These are phyloP conservation scores for Pleodorina starrii DNA, from an alignment of 139 green algal genomes.

Conservation along the genomic window DNA sequence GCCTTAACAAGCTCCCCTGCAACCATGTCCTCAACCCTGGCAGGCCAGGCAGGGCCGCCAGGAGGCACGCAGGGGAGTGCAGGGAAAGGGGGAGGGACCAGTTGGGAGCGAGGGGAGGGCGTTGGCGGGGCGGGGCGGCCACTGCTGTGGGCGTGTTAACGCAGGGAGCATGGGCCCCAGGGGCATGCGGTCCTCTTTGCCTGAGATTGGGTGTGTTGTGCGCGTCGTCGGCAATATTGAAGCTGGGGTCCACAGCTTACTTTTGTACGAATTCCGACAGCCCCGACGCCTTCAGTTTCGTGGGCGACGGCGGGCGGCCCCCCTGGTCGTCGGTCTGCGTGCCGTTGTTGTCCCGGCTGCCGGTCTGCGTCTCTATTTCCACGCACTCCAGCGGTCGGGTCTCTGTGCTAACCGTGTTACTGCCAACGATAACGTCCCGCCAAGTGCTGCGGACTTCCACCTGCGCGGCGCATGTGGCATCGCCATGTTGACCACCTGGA, in stretches of 20 bases:
- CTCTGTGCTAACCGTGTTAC: not conserved
- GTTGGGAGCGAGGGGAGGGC: no score
- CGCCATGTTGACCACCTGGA: not conserved
- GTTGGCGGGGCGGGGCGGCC: no score
- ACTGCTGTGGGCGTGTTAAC: no score
- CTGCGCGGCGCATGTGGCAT: slow-evolving; percentile 28
- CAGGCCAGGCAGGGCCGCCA: no score
- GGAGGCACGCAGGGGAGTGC: no score
- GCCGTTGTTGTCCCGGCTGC: not conserved
- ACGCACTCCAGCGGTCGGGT: slow-evolving; percentile 13
- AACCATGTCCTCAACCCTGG: slow-evolving; percentile 47
- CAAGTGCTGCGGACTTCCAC: slow-evolving; percentile 18
- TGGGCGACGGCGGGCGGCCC: not conserved
- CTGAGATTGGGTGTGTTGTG: no score
- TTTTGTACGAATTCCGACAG: slow-evolving; percentile 17
- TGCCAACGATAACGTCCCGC: not conserved
- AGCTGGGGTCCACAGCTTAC: no score
- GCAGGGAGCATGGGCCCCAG: no score
- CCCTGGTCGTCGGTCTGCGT: slow-evolving; percentile 41
- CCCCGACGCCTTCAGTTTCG: slow-evolving; percentile 4
- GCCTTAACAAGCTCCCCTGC: slow-evolving; percentile 34
- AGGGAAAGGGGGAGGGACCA: no score
- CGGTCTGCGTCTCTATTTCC: slow-evolving; percentile 20
- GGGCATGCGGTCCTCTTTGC: no score
- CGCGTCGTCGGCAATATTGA: no score